Evolutionary conservation across 2,329 filamentous ascomycete genomes (phyloP).

Genomic region (Neopestalotiopsis sp.): DNA sequence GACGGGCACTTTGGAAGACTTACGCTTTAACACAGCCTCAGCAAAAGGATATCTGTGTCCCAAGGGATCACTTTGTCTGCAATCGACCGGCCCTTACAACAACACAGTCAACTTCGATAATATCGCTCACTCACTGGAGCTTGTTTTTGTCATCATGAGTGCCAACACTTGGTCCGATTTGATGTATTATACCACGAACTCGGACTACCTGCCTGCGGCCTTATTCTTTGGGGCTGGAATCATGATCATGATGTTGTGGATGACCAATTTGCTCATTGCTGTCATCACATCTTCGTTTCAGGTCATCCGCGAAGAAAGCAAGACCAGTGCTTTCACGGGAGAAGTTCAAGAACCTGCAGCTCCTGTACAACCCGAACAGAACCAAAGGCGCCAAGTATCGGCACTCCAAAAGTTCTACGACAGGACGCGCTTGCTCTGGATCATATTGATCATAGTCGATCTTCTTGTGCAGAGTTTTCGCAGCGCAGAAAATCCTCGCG

Average conservation of each 20-base stretch:
- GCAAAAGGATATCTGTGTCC: conserved; percentile 92
- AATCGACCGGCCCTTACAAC: conserved; percentile 79
- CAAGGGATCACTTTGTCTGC: conserved; percentile 78
- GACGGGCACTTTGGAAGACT: conserved; percentile 51
- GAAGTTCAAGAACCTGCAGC: conserved; percentile 58
- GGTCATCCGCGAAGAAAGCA: conserved; percentile 95
- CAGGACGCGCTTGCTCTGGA: conserved; percentile 78
- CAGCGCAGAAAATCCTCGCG: conserved; percentile 76
- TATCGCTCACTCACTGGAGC: conserved; percentile 86
- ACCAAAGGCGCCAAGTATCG: conserved; percentile 46
- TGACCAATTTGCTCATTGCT: conserved; percentile 91
- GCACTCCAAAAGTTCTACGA: conserved; percentile 74
- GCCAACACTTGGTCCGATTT: conserved; percentile 96
- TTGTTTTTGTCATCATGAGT: conserved; percentile 98
- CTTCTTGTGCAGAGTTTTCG: conserved; percentile 80
- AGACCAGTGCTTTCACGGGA: conserved; percentile 87
- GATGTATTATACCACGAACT: conserved; percentile 91
- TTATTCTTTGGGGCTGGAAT: conserved; percentile 78
- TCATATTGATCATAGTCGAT: conserved; percentile 78
- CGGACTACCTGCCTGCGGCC: conserved; percentile 86
- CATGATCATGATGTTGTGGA: conserved; percentile 93
- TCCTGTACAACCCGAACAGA: conserved; percentile 47
- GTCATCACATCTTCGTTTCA: conserved; percentile 99
- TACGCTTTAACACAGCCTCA: conserved; percentile 49
- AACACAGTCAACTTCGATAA: conserved; percentile 94